These are phyloP conservation scores for Trametes meyenii DNA, from an alignment of 768 basidiomycete genomes.

Conservation along the genomic window DNA sequence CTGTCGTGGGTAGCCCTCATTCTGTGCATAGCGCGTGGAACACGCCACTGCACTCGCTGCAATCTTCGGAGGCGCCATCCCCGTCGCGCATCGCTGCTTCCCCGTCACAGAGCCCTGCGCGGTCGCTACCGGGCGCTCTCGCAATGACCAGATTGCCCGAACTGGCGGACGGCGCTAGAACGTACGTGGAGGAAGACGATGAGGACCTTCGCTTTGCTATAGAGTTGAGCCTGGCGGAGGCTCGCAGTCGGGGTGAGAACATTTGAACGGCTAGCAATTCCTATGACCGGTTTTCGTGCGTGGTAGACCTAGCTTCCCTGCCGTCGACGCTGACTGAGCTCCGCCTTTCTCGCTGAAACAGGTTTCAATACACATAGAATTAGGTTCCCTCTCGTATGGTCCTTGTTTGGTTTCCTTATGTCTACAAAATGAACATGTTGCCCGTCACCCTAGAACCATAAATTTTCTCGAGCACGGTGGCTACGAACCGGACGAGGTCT, in stretches of 20 bases:
- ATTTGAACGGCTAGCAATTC: slow-evolving; percentile 5
- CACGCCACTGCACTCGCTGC: slow-evolving; percentile 30
- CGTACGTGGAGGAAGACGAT: slow-evolving; percentile 48
- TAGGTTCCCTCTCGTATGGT: too few relatives aligned
- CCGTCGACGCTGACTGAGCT: too few relatives aligned
- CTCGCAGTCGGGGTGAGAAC: slow-evolving; percentile 38
- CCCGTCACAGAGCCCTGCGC: slow-evolving; percentile 17
- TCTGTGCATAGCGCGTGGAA: slow-evolving; percentile 36
- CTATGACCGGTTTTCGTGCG: background rate
- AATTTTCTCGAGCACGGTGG: too few relatives aligned
- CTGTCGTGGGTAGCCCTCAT: slow-evolving; percentile 28
- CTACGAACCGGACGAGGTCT: too few relatives aligned
- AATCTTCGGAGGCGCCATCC: slow-evolving; percentile 29
- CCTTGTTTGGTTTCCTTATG: too few relatives aligned
- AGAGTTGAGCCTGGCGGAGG: slow-evolving; percentile 73
- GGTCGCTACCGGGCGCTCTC: background rate
- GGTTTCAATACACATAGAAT: too few relatives aligned
- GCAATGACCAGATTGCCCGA: background rate
- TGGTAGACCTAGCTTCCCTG: background rate
- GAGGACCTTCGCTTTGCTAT: slow-evolving; percentile 67
- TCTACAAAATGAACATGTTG: too few relatives aligned
- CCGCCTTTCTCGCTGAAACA: too few relatives aligned
- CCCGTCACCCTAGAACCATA: too few relatives aligned
- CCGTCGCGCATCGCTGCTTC: slow-evolving; percentile 13
- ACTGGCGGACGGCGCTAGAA: background rate